phyloP scores from a whole-genome alignment of 108 stramenopile species.

The Schizochytrium sp. region DNA sequence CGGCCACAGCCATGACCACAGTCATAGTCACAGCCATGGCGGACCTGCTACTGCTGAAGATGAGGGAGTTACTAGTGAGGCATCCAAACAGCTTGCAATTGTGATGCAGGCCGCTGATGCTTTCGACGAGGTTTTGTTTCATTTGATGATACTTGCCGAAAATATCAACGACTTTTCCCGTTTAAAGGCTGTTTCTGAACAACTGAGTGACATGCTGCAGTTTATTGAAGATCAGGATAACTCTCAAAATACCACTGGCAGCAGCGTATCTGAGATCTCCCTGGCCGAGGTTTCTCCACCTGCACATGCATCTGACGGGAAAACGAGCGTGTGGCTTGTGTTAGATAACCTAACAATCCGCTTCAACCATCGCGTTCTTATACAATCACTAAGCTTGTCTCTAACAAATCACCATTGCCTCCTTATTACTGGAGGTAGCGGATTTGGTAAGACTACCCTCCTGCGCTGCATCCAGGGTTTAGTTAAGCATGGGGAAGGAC shows the following conservation, averaged over 20 bases:
- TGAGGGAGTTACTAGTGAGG: background rate
- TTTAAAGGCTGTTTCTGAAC: slow-evolving; percentile 48
- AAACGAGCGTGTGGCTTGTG: background rate
- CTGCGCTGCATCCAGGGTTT: slow-evolving; percentile 92
- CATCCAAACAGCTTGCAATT: background rate
- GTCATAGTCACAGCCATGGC: background rate
- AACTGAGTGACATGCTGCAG: slow-evolving; percentile 32
- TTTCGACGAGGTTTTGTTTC: slow-evolving; percentile 54
- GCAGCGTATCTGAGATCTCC: background rate
- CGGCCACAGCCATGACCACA: slow-evolving; percentile 8
- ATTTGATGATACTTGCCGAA: slow-evolving; percentile 52
- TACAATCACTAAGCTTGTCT: slow-evolving; percentile 48
- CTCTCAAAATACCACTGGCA: background rate
- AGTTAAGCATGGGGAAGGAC: slow-evolving; percentile 86
- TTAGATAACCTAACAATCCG: slow-evolving; percentile 77
- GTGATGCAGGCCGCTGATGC: slow-evolving; percentile 50
- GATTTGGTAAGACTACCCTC: slow-evolving; percentile 86
- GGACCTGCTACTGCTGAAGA: background rate
- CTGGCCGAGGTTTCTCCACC: background rate
- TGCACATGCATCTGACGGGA: background rate
- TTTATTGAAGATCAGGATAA: background rate
- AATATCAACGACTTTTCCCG: slow-evolving; percentile 60
- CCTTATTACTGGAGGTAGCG: slow-evolving; percentile 89
- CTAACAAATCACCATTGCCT: slow-evolving; percentile 82
- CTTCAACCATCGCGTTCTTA: slow-evolving; percentile 29